Conservation (phyloP, 192 early-diverging fungal species). For the Podila epicladia region DNA sequence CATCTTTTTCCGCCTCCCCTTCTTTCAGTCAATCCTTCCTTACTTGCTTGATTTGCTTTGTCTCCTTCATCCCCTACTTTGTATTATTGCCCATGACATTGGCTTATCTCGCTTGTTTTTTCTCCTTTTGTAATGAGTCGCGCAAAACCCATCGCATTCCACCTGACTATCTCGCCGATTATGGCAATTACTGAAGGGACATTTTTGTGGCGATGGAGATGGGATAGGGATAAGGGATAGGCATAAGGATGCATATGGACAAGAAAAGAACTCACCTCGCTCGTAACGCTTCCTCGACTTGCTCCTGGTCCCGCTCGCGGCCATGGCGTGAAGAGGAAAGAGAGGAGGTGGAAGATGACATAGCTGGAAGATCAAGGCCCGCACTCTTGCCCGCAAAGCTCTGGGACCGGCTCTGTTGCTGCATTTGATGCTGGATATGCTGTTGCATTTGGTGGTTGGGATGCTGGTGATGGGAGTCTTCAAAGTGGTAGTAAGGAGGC, state of each 20-base stretch:
- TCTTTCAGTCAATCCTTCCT: background rate
- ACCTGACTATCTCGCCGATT: slow-evolving; percentile 4
- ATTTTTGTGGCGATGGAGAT: background rate
- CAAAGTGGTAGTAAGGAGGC: slow-evolving; percentile 40
- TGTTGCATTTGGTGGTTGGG: slow-evolving; percentile 3
- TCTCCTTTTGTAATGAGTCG: background rate
- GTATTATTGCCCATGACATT: background rate
- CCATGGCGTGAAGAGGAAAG: slow-evolving; percentile 22
- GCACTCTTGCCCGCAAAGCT: slow-evolving; percentile 38
- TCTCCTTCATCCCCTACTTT: background rate
- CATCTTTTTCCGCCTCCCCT: too few species aligned
- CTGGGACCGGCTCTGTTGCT: slow-evolving; percentile 18
- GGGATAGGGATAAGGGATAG: background rate
- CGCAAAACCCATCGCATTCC: background rate
- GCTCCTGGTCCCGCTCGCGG: slow-evolving; percentile 39
- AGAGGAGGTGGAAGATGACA: slow-evolving; percentile 22
- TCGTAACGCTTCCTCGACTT: slow-evolving; percentile 46
- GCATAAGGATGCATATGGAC: background rate
- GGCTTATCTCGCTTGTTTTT: slow-evolving; percentile 1
- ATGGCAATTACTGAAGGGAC: background rate
- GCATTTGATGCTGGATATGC: slow-evolving; percentile 4
- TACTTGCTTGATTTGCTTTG: background rate
- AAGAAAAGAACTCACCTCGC: slow-evolving; percentile 29
- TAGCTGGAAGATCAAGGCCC: slow-evolving; percentile 3
- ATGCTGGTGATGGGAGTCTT: slow-evolving; percentile 17